phyloP scores from a whole-genome alignment of 805 yeast species.

The Pichia scutulata region DNA sequence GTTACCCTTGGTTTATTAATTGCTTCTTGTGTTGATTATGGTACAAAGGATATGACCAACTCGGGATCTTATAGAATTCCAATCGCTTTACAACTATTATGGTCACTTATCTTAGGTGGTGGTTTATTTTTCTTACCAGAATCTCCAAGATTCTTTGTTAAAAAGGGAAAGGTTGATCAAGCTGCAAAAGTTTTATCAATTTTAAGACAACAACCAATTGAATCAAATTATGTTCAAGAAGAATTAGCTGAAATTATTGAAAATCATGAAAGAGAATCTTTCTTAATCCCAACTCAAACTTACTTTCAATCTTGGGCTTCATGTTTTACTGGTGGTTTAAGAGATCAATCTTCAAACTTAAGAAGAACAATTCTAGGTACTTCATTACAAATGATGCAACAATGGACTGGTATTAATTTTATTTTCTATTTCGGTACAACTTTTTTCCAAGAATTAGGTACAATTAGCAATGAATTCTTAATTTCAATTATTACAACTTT shows the following conservation, averaged over 20 bases:
- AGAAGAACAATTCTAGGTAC: slow-evolving; percentile 39
- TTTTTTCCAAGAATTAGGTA: slow-evolving; percentile 49
- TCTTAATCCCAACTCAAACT: slow-evolving; percentile 28
- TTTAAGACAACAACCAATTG: slow-evolving; percentile 45
- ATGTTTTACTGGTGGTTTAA: slow-evolving; percentile 37
- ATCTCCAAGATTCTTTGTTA: slow-evolving; percentile 64
- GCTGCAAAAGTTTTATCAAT: slow-evolving; percentile 51
- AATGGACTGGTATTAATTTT: slow-evolving; percentile 71
- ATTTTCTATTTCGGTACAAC: slow-evolving; percentile 69
- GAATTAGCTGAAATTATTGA: slow-evolving; percentile 46
- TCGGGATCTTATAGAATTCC: slow-evolving; percentile 69
- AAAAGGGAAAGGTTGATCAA: slow-evolving; percentile 45
- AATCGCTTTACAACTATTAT: slow-evolving; percentile 60
- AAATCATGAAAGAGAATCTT: slow-evolving; percentile 39
- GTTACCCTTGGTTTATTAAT: slow-evolving; percentile 66
- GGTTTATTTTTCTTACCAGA: slow-evolving; percentile 70
- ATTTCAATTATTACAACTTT: slow-evolving; percentile 46
- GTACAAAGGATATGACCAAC: slow-evolving; percentile 44
- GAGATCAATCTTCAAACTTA: slow-evolving; percentile 30
- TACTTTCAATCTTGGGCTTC: slow-evolving; percentile 34
- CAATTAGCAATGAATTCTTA: slow-evolving; percentile 39
- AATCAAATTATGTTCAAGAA: slow-evolving; percentile 39
- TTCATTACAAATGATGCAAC: slow-evolving; percentile 49
- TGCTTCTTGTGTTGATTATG: slow-evolving; percentile 66
- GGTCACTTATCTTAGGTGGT: slow-evolving; percentile 53